Evolutionary conservation across 164 flowering plant species (phyloP).

Genomic region (Kingdonia uniflora): DNA sequence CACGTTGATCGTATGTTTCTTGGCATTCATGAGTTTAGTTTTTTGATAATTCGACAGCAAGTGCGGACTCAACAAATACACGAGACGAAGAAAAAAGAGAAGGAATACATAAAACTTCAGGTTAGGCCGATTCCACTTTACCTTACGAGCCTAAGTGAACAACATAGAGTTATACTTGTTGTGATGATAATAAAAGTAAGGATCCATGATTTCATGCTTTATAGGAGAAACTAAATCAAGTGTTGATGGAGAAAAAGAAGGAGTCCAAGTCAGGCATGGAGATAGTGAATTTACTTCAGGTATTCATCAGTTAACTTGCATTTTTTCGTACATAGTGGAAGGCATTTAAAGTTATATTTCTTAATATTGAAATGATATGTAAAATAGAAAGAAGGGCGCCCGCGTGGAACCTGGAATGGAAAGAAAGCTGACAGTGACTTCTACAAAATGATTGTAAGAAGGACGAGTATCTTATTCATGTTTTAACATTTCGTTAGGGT

Average conservation of each 20-base stretch:
- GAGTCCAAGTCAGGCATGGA: conserved; percentile 99
- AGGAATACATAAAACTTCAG: conserved; percentile 94
- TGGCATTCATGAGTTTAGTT: neutral
- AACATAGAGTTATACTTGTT: too few species aligned
- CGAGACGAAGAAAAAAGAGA: conserved; percentile 98
- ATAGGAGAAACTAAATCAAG: conserved; percentile 93
- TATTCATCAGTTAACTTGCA: conserved; percentile 8
- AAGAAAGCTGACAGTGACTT: conserved; percentile 94
- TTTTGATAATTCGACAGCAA: conserved; percentile 44
- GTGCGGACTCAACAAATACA: conserved; percentile 90
- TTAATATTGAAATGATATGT: neutral
- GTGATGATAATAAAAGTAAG: too few species aligned
- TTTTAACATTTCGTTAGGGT: neutral
- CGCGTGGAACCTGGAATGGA: conserved; percentile 98
- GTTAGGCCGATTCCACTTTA: conserved; percentile 18
- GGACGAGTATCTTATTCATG: neutral
- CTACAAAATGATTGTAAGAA: conserved; percentile 85
- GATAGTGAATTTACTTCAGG: conserved; percentile 96
- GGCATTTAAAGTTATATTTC: too few species aligned
- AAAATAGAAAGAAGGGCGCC: conserved; percentile 96
- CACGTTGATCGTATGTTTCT: neutral
- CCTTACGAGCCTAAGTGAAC: too few species aligned
- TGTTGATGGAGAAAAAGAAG: conserved; percentile 96
- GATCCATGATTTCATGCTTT: too few species aligned
- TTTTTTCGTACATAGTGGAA: neutral